Percentiles rank a stretch among this genome's conserved stretches.
Conservation (phyloP, 2,329 filamentous ascomycete genomes). For the Aspergillus novofumigatus region DNA sequence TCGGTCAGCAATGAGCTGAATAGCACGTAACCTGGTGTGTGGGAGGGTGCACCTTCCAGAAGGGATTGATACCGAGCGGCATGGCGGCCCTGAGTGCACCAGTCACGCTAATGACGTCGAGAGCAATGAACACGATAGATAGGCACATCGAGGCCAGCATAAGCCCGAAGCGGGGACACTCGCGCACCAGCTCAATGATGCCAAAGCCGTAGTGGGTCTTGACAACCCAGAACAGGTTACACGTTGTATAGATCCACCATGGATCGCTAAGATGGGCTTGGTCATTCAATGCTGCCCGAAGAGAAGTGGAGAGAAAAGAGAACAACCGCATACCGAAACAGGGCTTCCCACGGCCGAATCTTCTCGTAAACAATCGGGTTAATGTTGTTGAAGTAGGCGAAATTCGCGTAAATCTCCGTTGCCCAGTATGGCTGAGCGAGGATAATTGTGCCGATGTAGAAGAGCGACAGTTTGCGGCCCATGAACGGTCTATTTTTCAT, state of each 20-base stretch:
- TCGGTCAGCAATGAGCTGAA: no score
- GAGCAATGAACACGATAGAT: background rate
- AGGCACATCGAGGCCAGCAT: conserved; percentile 5
- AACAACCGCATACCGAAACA: no score
- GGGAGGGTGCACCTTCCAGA: no score
- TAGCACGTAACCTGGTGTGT: no score
- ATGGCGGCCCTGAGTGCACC: background rate
- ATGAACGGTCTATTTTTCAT: conserved; percentile 62
- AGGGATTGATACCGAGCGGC: background rate
- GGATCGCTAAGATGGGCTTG: background rate
- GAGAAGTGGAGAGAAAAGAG: no score
- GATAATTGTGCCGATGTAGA: conserved; percentile 58
- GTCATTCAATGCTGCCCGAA: no score
- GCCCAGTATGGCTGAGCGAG: conserved; percentile 61
- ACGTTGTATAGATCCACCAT: conserved; percentile 1
- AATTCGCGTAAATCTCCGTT: conserved; percentile 62
- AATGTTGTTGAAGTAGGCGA: conserved; percentile 58
- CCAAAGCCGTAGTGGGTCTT: conserved; percentile 55
- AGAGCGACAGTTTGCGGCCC: conserved; percentile 43
- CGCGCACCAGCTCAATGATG: conserved; percentile 51
- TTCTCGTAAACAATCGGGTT: conserved; percentile 22
- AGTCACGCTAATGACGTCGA: background rate
- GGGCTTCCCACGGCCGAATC: no score
- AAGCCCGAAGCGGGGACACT: conserved; percentile 54
- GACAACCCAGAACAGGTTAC: conserved; percentile 56